A percentile compares a stretch with the other conserved stretches of the same genome.
These are phyloP conservation scores for Emydomyces testavorans DNA, from an alignment of 2,329 filamentous ascomycete genomes.

Conservation along the genomic window DNA sequence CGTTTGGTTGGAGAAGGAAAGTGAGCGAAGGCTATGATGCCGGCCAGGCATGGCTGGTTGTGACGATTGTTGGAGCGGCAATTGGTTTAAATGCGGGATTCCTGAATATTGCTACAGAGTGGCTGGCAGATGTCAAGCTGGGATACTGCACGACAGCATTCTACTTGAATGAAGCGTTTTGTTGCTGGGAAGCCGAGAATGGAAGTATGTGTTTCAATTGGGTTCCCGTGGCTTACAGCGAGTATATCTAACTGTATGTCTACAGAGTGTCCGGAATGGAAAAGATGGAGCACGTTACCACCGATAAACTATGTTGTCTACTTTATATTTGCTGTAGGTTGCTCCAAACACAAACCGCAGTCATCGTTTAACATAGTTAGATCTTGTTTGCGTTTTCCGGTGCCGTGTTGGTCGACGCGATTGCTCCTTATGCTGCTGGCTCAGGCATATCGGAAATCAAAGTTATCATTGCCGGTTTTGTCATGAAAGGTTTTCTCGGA, in stretches of 20 bases:
- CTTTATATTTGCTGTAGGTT: constrained; percentile 63
- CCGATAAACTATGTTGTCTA: constrained; percentile 80
- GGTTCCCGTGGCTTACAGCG: no score
- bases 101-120: constrained; percentile 91
- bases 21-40: constrained; percentile 85
- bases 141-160: constrained; percentile 94
- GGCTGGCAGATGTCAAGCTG: constrained; percentile 88
- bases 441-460: constrained; percentile 99
- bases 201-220: constrained; percentile 39
- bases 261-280: constrained; percentile 74
- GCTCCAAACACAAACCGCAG: neutral
- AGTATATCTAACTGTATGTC: constrained; percentile 6
- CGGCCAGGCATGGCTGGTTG: constrained; percentile 94
- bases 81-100: constrained; percentile 91
- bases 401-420: constrained; percentile 74
- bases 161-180: constrained; percentile 95
- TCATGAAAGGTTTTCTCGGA: constrained; percentile 96
- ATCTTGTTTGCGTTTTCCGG: constrained; percentile 70
- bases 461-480: constrained; percentile 95
- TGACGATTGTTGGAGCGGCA: constrained; percentile 78
- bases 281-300: constrained; percentile 68
- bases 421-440: constrained; percentile 90
- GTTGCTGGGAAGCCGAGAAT: constrained; percentile 90
- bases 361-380: constrained; percentile 30
- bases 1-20: constrained; percentile 68